phyloP scores from a whole-genome alignment of 1,139 yeast genomes.

The Yamadazyma mexicana region DNA sequence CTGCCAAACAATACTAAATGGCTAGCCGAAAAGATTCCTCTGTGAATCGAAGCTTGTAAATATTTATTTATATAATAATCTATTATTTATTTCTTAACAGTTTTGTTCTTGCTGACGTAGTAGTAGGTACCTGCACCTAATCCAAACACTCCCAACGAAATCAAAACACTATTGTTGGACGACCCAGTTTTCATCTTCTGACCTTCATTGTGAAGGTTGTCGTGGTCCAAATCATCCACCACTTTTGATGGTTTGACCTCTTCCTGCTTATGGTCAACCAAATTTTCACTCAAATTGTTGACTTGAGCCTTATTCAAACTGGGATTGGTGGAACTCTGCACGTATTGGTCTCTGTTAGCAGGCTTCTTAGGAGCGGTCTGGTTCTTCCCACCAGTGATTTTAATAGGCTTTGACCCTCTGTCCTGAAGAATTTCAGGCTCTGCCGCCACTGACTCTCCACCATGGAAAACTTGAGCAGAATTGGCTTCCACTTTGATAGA shows the following conservation, averaged over 20 bases:
- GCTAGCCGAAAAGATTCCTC: background rate
- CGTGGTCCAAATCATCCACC: conserved; percentile 45
- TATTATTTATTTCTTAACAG: conserved; percentile 2
- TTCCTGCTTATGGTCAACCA: conserved; percentile 39
- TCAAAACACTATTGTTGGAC: conserved; percentile 10
- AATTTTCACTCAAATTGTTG: conserved; percentile 37
- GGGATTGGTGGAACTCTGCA: conserved; percentile 46
- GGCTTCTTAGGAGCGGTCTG: conserved; percentile 25
- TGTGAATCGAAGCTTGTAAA: too few species aligned
- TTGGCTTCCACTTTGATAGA: conserved; percentile 50
- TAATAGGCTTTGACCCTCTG: conserved; percentile 31
- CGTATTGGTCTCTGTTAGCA: conserved; percentile 43
- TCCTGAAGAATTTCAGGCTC: conserved; percentile 45
- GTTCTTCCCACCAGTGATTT: conserved; percentile 17
- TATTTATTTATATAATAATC: conserved; percentile 3
- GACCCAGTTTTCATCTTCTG: conserved; percentile 11
- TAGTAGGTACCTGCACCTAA: conserved; percentile 24
- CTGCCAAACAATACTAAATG: conserved; percentile 71
- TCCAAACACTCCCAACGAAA: conserved; percentile 23
- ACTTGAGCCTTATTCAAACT: conserved; percentile 40
- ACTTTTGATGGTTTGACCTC: conserved; percentile 27
- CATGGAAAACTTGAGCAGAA: conserved; percentile 42
- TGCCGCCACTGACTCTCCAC: conserved; percentile 41
- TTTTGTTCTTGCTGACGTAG: conserved; percentile 7
- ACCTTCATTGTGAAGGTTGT: conserved; percentile 23